Evolutionary conservation across 2,329 filamentous ascomycete genomes (phyloP).

Genomic region (Microdochium nivale): DNA sequence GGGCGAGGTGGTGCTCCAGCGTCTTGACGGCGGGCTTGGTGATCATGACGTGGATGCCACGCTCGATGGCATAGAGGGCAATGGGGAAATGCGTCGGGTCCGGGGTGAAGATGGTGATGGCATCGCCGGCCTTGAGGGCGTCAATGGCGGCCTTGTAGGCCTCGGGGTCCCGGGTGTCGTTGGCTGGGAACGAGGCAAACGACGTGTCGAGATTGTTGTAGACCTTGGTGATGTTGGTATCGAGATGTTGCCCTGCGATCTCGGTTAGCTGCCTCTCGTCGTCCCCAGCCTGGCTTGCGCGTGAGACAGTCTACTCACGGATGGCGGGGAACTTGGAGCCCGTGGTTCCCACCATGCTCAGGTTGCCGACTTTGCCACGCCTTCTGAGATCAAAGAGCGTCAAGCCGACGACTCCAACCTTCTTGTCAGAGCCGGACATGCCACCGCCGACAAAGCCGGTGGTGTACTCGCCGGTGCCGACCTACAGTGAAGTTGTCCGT

Average conservation of each 20-base stretch:
- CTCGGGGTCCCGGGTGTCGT: constrained; percentile 65
- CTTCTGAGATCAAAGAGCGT: constrained; percentile 83
- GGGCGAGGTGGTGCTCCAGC: constrained; percentile 67
- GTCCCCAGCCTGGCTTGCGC: not conserved
- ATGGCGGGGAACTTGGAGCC: constrained; percentile 89
- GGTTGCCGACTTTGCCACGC: constrained; percentile 75
- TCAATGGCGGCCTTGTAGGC: constrained; percentile 88
- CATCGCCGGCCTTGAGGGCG: constrained; percentile 69
- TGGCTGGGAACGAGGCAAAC: constrained; percentile 74
- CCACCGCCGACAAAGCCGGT: constrained; percentile 85
- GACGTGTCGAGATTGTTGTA: constrained; percentile 87
- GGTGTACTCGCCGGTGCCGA: constrained; percentile 94
- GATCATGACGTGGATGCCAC: constrained; percentile 81
- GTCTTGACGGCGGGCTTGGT: constrained; percentile 90
- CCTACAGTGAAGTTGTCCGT: constrained; percentile 30
- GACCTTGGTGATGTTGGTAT: constrained; percentile 77
- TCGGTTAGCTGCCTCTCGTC: constrained; percentile 1
- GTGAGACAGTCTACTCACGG: constrained; percentile 41
- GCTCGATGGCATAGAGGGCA: constrained; percentile 83
- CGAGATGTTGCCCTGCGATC: constrained; percentile 62
- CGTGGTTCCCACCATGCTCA: constrained; percentile 85
- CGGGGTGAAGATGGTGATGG: constrained; percentile 93
- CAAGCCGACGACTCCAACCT: constrained; percentile 86
- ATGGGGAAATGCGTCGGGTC: constrained; percentile 91
- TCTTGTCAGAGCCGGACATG: constrained; percentile 85